Evolutionary conservation across 768 basidiomycete species (phyloP).

Genomic region (Pulveroboletus sp.): DNA sequence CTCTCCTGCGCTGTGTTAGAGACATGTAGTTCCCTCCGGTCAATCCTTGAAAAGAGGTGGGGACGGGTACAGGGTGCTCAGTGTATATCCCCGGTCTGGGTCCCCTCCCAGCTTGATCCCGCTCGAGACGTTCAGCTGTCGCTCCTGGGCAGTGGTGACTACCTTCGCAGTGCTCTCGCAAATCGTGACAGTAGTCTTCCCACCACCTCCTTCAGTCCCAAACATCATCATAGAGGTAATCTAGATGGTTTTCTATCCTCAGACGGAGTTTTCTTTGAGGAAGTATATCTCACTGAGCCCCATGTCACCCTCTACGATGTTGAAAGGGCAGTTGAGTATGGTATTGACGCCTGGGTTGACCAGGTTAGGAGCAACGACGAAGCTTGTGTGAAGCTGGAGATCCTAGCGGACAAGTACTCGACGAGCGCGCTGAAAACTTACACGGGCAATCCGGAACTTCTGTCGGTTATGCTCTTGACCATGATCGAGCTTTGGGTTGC

Average conservation of each 20-base stretch:
- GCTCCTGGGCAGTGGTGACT: conserved; percentile 25
- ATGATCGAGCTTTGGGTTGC: conserved; percentile 35
- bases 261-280: not conserved
- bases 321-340: conserved; percentile 21
- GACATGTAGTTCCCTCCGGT: conserved; percentile 17
- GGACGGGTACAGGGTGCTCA: conserved; percentile 25
- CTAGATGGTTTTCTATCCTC: conserved; percentile 1
- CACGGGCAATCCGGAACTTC: conserved; percentile 33
- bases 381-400: conserved; percentile 19
- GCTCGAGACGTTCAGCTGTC: conserved; percentile 31
- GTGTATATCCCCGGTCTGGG: not conserved
- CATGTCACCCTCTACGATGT: not conserved
- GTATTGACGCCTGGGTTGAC: conserved; percentile 33
- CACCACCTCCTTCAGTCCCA: not conserved
- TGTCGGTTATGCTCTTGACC: conserved; percentile 41
- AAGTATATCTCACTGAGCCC: not conserved
- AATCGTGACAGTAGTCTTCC: conserved; percentile 1
- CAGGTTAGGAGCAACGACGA: conserved; percentile 6
- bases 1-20: conserved; percentile 8
- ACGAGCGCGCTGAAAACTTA: conserved; percentile 27
- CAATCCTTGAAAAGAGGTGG: conserved; percentile 35
- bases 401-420: conserved; percentile 27
- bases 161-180: conserved; percentile 24
- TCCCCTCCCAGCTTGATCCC: conserved; percentile 23
- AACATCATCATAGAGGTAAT: conserved; percentile 4